phyloP scores from a whole-genome alignment of 2,329 filamentous ascomycete species.

The Gremmenia infestans region DNA sequence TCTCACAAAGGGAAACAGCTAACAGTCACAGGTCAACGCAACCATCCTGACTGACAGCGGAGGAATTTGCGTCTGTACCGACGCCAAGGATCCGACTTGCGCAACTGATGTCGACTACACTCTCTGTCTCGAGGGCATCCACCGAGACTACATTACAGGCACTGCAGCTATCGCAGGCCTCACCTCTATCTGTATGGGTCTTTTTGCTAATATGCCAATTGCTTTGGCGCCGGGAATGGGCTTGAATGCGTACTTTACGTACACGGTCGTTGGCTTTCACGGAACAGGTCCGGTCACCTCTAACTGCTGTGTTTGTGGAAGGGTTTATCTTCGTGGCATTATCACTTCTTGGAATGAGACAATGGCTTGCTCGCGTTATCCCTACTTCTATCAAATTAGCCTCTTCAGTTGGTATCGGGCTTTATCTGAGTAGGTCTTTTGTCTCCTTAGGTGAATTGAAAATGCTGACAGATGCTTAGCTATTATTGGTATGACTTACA shows the following conservation, averaged over 20 bases:
- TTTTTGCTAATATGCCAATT: constrained; percentile 69
- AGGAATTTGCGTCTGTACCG: constrained; percentile 70
- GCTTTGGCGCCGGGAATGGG: constrained; percentile 70
- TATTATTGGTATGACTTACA: constrained; percentile 69
- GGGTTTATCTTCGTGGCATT: constrained; percentile 78
- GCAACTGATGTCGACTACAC: constrained; percentile 45
- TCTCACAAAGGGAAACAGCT: neutral
- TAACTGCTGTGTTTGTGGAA: constrained; percentile 83
- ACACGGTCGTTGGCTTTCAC: constrained; percentile 67
- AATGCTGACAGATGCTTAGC: constrained; percentile 27
- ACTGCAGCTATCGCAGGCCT: constrained; percentile 77
- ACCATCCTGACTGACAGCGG: constrained; percentile 51
- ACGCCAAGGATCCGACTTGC: constrained; percentile 7
- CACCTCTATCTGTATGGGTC: constrained; percentile 72
- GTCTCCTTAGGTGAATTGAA: neutral
- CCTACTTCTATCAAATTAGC: constrained; percentile 80
- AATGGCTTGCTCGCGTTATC: constrained; percentile 80
- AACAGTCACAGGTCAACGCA: constrained; percentile 6
- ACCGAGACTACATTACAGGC: constrained; percentile 69
- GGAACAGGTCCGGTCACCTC: constrained; percentile 63
- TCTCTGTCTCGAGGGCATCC: constrained; percentile 49
- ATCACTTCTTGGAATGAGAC: constrained; percentile 72
- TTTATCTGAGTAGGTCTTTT: constrained; percentile 47
- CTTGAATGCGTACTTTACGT: constrained; percentile 80
- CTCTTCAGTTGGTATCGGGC: constrained; percentile 77